phyloP scores from a whole-genome alignment of 345 rosid genomes.

The Eucalyptus coolabah region DNA sequence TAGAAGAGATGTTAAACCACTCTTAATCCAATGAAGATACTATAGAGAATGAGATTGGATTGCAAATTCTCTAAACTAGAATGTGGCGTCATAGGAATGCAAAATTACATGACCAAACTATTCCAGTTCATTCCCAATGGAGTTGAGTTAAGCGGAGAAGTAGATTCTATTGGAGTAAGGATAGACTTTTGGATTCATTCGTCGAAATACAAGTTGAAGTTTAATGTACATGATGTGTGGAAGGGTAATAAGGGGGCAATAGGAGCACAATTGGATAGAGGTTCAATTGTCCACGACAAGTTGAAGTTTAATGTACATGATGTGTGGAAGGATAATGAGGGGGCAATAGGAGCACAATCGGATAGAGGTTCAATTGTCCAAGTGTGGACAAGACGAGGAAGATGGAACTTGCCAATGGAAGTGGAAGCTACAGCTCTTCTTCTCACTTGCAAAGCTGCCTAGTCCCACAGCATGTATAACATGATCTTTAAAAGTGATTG shows the following conservation, averaged over 20 bases:
- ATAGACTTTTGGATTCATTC: accelerated
- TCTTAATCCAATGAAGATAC: not conserved
- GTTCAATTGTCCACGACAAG: not conserved
- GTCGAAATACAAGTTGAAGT: not conserved
- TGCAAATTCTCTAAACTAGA: not conserved
- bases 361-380: not conserved
- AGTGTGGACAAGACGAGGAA: not conserved
- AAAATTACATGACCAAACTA: no score
- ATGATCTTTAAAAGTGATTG: not conserved
- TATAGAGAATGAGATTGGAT: not conserved
- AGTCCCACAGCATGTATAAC: accelerated
- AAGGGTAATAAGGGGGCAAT: not conserved
- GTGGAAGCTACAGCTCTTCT: not conserved
- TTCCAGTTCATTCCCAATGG: accelerated
- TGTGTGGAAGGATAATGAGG: not conserved
- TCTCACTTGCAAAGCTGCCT: not conserved
- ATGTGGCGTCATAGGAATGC: not conserved
- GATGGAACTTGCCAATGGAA: not conserved
- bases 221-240: not conserved
- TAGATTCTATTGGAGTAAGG: not conserved
- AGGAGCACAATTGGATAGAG: no score
- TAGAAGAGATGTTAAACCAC: not conserved
- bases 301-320: not conserved
- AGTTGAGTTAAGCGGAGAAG: not conserved
- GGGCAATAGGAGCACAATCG: accelerated